Conservation (phyloP, 108 stramenopile species). For the Mayamaea pseudoterrestris region DNA sequence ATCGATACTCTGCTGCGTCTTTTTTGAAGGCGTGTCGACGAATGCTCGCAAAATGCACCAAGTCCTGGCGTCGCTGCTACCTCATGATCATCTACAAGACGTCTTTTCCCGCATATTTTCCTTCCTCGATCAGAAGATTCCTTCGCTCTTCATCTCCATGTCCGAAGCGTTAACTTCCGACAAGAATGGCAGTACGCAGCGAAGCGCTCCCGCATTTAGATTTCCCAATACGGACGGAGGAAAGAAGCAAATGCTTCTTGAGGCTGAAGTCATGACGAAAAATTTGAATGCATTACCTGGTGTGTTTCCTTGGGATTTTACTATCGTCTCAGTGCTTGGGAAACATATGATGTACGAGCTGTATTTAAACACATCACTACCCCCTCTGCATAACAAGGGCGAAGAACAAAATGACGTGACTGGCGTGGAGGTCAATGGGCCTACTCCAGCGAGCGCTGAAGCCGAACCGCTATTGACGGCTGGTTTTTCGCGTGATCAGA, state of each 20-base stretch:
- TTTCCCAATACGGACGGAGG: slow-evolving; percentile 64
- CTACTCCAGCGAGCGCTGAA: no score
- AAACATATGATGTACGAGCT: slow-evolving; percentile 39
- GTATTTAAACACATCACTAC: no score
- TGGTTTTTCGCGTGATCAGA: no score
- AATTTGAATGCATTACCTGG: slow-evolving; percentile 54
- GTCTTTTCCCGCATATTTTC: slow-evolving; percentile 89
- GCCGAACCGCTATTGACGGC: no score
- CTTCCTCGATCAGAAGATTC: slow-evolving; percentile 74
- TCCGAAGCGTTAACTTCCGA: slow-evolving; percentile 13
- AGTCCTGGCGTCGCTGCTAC: slow-evolving; percentile 77
- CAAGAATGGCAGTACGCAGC: not conserved
- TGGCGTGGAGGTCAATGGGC: no score
- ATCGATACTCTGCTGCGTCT: slow-evolving; percentile 44
- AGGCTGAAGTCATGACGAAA: slow-evolving; percentile 47
- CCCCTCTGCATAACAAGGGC: no score
- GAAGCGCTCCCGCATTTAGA: slow-evolving; percentile 18
- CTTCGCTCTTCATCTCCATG: slow-evolving; percentile 39
- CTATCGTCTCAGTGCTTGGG: slow-evolving; percentile 51
- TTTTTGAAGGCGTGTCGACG: slow-evolving; percentile 78
- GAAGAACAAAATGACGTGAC: no score
- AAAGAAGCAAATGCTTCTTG: slow-evolving; percentile 50
- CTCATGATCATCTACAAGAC: slow-evolving; percentile 85
- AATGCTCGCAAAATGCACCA: slow-evolving; percentile 90
- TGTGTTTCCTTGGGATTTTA: slow-evolving; percentile 77